Evolutionary conservation across 2,329 filamentous ascomycete species (phyloP).

Genomic region (Bimuria novae-zelandiae): DNA sequence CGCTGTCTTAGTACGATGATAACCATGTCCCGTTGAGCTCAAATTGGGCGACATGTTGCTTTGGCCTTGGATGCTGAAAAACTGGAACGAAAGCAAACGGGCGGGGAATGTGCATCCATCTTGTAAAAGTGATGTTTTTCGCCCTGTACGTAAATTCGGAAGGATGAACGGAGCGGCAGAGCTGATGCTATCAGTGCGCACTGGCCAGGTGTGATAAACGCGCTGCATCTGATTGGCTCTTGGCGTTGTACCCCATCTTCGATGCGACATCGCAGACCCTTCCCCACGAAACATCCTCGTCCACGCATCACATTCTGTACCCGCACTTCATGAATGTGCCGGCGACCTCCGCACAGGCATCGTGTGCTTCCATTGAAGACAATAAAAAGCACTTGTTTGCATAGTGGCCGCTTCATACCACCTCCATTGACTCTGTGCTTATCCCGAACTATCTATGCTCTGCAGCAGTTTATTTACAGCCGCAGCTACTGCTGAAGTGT

Average conservation of each 20-base stretch:
- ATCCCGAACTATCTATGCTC: no score
- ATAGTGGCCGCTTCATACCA: no score
- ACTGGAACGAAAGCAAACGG: not conserved
- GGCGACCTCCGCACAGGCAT: no score
- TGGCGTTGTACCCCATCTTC: not conserved
- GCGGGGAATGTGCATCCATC: not conserved
- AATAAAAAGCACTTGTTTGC: no score
- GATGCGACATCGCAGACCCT: not conserved
- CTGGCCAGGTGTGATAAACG: not conserved
- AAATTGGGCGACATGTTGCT: not conserved
- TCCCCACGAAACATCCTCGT: no score
- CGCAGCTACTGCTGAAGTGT: not conserved
- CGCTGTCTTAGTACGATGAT: not conserved
- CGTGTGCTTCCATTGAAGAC: no score
- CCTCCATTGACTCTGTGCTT: no score
- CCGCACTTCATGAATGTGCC: no score
- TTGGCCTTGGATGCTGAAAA: not conserved
- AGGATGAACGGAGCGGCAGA: not conserved
- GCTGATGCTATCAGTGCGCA: not conserved
- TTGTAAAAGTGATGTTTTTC: not conserved
- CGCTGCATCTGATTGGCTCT: not conserved
- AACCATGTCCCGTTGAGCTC: not conserved
- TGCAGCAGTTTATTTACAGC: not conserved
- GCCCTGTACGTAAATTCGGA: not conserved
- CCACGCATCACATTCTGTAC: no score